A percentile compares a stretch with the other conserved stretches of the same genome.
Conservation (phyloP, 768 basidiomycete species). For the Lentinus tigrinus region DNA sequence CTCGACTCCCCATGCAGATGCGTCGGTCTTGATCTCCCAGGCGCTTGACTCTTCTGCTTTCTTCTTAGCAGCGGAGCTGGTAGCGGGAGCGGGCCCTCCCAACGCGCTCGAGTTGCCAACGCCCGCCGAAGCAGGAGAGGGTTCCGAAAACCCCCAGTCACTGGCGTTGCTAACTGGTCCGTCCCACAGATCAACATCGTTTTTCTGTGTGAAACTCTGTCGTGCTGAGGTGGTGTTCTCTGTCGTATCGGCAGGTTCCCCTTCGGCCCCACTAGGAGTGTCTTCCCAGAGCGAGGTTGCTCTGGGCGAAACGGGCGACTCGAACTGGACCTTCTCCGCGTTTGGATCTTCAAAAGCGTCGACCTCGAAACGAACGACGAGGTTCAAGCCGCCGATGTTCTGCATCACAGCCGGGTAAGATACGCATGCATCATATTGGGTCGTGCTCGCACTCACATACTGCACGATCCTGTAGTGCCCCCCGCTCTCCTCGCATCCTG, state of each 20-base stretch:
- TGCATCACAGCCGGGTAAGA: not conserved
- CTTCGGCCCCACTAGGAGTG: no score
- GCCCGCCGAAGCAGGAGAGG: not conserved
- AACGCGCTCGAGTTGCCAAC: no score
- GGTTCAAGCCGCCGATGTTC: slow-evolving; percentile 23
- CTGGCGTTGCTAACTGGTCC: not conserved
- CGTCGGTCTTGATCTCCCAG: not conserved
- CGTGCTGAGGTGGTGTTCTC: not conserved
- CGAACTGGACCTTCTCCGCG: not conserved
- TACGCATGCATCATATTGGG: not conserved
- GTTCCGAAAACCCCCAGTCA: not conserved
- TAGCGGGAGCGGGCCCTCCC: no score
- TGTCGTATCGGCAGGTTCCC: not conserved
- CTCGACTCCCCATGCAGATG: not conserved
- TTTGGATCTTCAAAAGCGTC: slow-evolving; percentile 20
- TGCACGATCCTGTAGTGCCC: slow-evolving; percentile 23
- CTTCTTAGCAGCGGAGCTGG: not conserved
- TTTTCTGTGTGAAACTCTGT: not conserved
- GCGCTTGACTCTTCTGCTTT: not conserved
- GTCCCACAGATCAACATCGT: not conserved
- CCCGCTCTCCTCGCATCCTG: slow-evolving; percentile 15
- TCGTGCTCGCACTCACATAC: slow-evolving; percentile 20
- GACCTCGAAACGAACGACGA: slow-evolving; percentile 30
- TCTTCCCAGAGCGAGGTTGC: no score
- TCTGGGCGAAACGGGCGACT: not conserved